Conservation (phyloP, 371 early-diverging fungal species). For the Nematocida sp. region DNA sequence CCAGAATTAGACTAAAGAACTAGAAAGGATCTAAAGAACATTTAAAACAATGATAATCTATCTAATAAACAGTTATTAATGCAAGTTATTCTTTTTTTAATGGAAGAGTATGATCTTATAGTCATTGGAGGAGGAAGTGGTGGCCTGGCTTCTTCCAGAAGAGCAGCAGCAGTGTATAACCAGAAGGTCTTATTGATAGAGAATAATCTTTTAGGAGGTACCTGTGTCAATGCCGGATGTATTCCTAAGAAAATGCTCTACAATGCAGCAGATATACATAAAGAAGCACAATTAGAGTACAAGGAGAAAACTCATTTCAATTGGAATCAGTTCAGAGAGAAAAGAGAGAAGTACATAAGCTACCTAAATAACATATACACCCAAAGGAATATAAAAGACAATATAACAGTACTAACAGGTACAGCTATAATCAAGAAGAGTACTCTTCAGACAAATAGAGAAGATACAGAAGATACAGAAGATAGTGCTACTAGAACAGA, state of each 20-base stretch:
- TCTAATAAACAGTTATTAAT: neutral
- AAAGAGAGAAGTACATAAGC: constrained; percentile 84
- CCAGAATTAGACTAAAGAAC: too few species aligned
- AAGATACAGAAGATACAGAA: too few species aligned
- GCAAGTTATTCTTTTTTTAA: constrained; percentile 28
- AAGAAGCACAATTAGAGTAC: neutral
- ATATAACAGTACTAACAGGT: constrained; percentile 74
- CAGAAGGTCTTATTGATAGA: constrained; percentile 83
- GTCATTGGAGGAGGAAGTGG: constrained; percentile 64
- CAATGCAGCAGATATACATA: constrained; percentile 68
- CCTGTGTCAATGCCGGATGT: constrained; percentile 69
- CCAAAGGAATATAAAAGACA: constrained; percentile 75
- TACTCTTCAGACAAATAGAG: constrained; percentile 68
- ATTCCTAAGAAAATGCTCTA: constrained; percentile 96
- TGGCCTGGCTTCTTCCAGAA: constrained; percentile 78
- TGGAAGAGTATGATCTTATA: constrained; percentile 47
- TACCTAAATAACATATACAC: constrained; percentile 88
- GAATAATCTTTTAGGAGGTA: constrained; percentile 65
- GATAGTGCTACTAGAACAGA: too few species aligned
- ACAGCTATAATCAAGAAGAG: too few species aligned
- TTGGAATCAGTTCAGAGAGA: constrained; percentile 69
- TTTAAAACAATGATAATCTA: neutral
- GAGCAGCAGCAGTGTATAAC: constrained; percentile 75
- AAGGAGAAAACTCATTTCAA: constrained; percentile 32
- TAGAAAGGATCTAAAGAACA: too few species aligned